A percentile compares a stretch with the other conserved stretches of the same genome.
These are phyloP conservation scores for Magnolia sinica DNA, from an alignment of 164 flowering plant species.

Conservation along the genomic window DNA sequence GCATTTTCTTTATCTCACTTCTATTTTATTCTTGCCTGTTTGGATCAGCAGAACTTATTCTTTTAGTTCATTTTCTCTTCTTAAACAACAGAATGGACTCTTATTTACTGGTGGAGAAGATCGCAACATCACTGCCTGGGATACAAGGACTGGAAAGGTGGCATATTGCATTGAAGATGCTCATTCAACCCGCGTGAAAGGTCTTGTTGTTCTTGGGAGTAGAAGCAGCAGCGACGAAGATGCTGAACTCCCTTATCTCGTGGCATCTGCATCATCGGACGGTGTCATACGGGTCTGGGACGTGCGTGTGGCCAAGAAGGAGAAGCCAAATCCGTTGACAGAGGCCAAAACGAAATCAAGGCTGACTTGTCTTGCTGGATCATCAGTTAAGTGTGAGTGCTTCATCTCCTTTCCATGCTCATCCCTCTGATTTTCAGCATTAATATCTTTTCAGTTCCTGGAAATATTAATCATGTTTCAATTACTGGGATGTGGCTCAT, in stretches of 20 bases:
- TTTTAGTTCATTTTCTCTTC: background rate
- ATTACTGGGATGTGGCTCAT: background rate
- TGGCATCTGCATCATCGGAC: slow-evolving; percentile 91
- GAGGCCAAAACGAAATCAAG: slow-evolving; percentile 81
- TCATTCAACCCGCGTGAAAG: slow-evolving; percentile 79
- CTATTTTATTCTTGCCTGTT: background rate
- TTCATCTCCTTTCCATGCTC: slow-evolving; percentile 4
- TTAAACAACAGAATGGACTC: slow-evolving; percentile 56
- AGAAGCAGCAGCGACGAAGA: slow-evolving; percentile 23
- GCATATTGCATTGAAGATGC: slow-evolving; percentile 76
- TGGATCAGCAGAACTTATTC: background rate
- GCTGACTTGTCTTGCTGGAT: slow-evolving; percentile 90
- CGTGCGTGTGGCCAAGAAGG: slow-evolving; percentile 59
- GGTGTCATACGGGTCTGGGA: slow-evolving; percentile 95
- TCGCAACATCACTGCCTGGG: slow-evolving; percentile 80
- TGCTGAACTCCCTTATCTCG: slow-evolving; percentile 49
- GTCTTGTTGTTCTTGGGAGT: slow-evolving; percentile 63
- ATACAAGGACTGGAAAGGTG: slow-evolving; percentile 66
- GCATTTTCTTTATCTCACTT: background rate
- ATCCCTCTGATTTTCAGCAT: background rate
- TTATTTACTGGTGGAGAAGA: slow-evolving; percentile 89
- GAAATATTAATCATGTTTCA: background rate
- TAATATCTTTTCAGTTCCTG: background rate
- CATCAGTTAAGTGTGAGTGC: slow-evolving; percentile 69
- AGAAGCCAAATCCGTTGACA: slow-evolving; percentile 62